phyloP scores from a whole-genome alignment of 2,329 filamentous ascomycete species.

The Scedosporium boydii region DNA sequence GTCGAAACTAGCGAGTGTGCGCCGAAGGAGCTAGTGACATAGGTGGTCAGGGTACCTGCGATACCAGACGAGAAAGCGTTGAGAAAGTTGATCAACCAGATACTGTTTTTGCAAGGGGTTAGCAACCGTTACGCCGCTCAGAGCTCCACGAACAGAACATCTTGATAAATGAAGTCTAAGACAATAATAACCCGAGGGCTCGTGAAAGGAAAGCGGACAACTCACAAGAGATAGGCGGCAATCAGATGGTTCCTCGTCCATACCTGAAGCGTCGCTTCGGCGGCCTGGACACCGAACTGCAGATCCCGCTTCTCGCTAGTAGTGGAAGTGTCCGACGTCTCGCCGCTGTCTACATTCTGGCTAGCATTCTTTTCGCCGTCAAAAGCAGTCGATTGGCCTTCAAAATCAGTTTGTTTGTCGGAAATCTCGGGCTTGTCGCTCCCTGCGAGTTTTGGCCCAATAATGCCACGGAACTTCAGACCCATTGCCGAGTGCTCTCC shows the following conservation, averaged over 20 bases:
- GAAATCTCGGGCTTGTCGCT: neutral
- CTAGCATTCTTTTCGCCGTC: neutral
- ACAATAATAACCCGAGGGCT: too few species aligned
- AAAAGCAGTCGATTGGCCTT: neutral
- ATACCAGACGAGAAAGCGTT: conserved; percentile 25
- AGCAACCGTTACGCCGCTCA: neutral
- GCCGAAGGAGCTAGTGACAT: conserved; percentile 39
- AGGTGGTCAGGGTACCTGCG: conserved; percentile 31
- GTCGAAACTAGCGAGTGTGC: conserved; percentile 45
- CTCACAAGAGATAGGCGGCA: conserved; percentile 23
- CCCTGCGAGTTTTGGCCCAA: neutral
- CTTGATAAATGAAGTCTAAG: neutral
- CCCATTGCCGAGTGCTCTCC: neutral
- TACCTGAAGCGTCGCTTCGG: conserved; percentile 28
- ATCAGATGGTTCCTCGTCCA: conserved; percentile 29
- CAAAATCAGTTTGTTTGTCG: neutral
- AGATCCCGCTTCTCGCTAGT: conserved; percentile 5
- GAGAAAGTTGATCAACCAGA: conserved; percentile 40
- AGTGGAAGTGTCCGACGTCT: neutral
- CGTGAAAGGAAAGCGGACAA: neutral
- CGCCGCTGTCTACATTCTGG: neutral
- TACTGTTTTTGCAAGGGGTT: conserved; percentile 8
- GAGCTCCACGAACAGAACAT: neutral
- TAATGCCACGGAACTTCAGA: neutral
- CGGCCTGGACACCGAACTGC: conserved; percentile 26